Evolutionary conservation across 2,329 filamentous ascomycete species (phyloP).

Genomic region (Penicillium concentricum): DNA sequence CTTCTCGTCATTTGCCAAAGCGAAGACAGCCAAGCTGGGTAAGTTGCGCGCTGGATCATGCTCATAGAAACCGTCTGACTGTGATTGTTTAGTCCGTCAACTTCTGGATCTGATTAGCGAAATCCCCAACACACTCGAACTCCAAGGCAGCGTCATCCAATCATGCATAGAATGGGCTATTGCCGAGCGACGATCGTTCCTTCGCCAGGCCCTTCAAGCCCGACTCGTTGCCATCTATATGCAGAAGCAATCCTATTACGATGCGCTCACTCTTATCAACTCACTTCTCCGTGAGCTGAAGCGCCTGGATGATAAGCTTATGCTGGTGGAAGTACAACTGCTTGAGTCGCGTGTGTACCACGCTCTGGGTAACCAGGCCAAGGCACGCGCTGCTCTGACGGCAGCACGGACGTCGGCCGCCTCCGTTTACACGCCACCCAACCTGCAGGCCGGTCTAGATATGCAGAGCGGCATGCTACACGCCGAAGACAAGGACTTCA

Average conservation of each 20-base stretch:
- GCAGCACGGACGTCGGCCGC: constrained; percentile 92
- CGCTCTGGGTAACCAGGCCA: constrained; percentile 91
- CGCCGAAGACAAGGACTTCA: constrained; percentile 98
- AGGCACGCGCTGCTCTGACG: constrained; percentile 91
- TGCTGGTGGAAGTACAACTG: constrained; percentile 95
- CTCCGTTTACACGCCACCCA: constrained; percentile 92
- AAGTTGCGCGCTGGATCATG: constrained; percentile 38
- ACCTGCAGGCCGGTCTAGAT: constrained; percentile 92
- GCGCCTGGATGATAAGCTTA: constrained; percentile 96
- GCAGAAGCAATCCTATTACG: constrained; percentile 96
- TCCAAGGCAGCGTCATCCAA: constrained; percentile 92
- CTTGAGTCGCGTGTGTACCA: constrained; percentile 97
- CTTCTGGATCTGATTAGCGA: constrained; percentile 91
- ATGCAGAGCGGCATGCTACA: constrained; percentile 99
- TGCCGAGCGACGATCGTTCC: constrained; percentile 88
- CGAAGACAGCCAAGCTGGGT: constrained; percentile 98
- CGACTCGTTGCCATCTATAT: constrained; percentile 92
- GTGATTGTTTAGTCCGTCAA: constrained; percentile 71
- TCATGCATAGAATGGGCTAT: constrained; percentile 99
- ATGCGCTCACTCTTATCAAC: constrained; percentile 95
- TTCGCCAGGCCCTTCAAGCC: constrained; percentile 96
- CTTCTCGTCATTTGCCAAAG: constrained; percentile 95
- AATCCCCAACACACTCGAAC: constrained; percentile 92
- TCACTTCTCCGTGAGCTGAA: constrained; percentile 93
- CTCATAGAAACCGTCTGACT: neutral